phyloP scores from a whole-genome alignment of 768 basidiomycete species.

The Trametes gibbosa region DNA sequence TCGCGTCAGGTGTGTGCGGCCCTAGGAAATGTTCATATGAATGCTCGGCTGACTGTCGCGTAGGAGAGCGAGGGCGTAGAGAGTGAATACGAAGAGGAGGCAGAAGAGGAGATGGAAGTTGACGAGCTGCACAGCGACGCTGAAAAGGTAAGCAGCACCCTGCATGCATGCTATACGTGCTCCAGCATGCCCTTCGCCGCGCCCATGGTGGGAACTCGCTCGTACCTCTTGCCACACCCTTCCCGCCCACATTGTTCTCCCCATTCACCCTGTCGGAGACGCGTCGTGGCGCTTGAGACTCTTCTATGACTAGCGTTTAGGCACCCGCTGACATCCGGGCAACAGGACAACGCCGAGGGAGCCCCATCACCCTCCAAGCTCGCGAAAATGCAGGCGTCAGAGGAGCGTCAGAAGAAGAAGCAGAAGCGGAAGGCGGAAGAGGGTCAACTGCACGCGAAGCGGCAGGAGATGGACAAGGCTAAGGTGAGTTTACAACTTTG shows the following conservation, averaged over 20 bases:
- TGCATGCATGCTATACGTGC: background rate
- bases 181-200: slow-evolving; percentile 19
- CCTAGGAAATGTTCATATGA: background rate
- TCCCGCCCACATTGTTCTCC: too few species aligned
- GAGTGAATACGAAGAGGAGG: slow-evolving; percentile 64
- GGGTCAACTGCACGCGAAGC: slow-evolving; percentile 62
- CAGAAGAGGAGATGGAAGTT: slow-evolving; percentile 34
- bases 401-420: slow-evolving; percentile 43
- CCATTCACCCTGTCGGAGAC: background rate
- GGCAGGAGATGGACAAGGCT: slow-evolving; percentile 85
- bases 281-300: background rate
- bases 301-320: slow-evolving; percentile 10
- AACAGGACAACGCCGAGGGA: slow-evolving; percentile 37
- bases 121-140: slow-evolving; percentile 40
- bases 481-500: slow-evolving; percentile 48
- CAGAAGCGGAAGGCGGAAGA: slow-evolving; percentile 67
- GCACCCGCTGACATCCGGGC: background rate
- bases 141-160: slow-evolving; percentile 49
- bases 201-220: background rate
- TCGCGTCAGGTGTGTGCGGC: slow-evolving; percentile 70
- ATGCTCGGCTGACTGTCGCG: background rate
- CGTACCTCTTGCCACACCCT: background rate
- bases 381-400: slow-evolving; percentile 37
- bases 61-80: slow-evolving; percentile 69
- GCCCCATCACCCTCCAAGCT: slow-evolving; percentile 27